A percentile compares a stretch with the other conserved stretches of the same genome.
These are phyloP conservation scores for Solanum tarapatanum DNA, from an alignment of 257 asterid genomes.

Conservation along the genomic window DNA sequence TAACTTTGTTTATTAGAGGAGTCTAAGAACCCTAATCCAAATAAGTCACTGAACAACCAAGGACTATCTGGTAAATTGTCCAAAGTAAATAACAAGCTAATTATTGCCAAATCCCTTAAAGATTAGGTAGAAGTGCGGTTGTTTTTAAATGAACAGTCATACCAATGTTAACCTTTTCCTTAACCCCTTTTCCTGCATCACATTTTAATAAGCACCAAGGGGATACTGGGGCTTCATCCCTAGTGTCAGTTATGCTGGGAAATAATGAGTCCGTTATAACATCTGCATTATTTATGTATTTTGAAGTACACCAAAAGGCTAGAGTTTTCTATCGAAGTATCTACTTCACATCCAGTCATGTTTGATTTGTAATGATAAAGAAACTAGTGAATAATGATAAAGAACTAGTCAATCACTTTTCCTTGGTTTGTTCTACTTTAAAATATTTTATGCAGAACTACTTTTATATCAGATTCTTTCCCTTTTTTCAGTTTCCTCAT, in stretches of 20 bases:
- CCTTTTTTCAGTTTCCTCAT: slow-evolving; percentile 41
- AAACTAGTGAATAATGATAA: background rate
- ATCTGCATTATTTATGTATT: background rate
- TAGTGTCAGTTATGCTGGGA: background rate
- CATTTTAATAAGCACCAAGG: background rate
- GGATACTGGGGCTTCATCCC: background rate
- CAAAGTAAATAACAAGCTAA: background rate
- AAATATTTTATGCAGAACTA: background rate
- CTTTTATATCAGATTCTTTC: background rate
- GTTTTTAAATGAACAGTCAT: background rate
- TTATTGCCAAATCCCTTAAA: background rate
- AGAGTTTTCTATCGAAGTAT: background rate
- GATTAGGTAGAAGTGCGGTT: background rate
- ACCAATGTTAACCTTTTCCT: background rate
- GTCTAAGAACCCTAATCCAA: background rate
- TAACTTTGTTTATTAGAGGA: background rate
- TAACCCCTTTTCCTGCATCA: background rate
- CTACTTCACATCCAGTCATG: background rate
- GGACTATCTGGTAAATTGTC: background rate
- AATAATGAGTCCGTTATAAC: background rate
- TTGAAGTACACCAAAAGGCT: background rate
- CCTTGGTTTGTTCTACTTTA: background rate
- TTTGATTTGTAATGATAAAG: background rate
- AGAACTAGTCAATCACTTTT: background rate
- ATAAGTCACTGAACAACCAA: background rate